Evolutionary conservation across 106 monocot genomes (phyloP).

Genomic region (Chionographis japonica): DNA sequence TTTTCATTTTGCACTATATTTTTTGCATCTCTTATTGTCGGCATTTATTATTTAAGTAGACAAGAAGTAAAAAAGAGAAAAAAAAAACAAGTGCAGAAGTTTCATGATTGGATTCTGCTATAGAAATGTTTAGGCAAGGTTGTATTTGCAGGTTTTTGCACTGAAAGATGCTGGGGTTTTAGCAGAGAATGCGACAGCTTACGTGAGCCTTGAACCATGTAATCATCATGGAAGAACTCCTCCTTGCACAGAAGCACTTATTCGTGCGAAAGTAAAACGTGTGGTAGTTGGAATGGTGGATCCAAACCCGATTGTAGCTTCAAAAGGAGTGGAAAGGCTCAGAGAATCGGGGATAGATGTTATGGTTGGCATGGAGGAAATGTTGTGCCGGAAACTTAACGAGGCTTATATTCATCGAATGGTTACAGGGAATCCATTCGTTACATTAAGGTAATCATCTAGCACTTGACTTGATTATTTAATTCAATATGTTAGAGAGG

Average conservation of each 20-base stretch:
- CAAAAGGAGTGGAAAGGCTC: conserved; percentile 84
- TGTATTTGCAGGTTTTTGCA: conserved; percentile 69
- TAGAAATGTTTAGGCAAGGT: not conserved
- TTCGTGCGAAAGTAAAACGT: conserved; percentile 62
- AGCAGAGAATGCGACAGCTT: conserved; percentile 83
- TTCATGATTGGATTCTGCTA: not conserved
- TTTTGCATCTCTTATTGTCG: no score
- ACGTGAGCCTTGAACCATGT: conserved; percentile 93
- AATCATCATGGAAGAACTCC: conserved; percentile 96
- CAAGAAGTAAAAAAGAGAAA: no score
- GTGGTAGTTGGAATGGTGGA: conserved; percentile 94
- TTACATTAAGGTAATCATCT: conserved; percentile 58
- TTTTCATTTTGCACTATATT: no score
- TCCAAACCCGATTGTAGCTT: conserved; percentile 90
- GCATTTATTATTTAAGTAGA: no score
- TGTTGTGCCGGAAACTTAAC: conserved; percentile 66
- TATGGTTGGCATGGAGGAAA: conserved; percentile 69
- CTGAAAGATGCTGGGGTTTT: conserved; percentile 67
- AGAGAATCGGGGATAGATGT: conserved; percentile 74
- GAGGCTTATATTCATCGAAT: conserved; percentile 85
- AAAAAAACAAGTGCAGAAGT: no score
- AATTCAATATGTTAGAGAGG: no score
- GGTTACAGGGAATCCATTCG: conserved; percentile 77
- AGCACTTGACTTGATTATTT: not conserved
- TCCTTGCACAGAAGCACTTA: conserved; percentile 90